phyloP scores from a whole-genome alignment of 331 rosid species.

The Quercus lobata region DNA sequence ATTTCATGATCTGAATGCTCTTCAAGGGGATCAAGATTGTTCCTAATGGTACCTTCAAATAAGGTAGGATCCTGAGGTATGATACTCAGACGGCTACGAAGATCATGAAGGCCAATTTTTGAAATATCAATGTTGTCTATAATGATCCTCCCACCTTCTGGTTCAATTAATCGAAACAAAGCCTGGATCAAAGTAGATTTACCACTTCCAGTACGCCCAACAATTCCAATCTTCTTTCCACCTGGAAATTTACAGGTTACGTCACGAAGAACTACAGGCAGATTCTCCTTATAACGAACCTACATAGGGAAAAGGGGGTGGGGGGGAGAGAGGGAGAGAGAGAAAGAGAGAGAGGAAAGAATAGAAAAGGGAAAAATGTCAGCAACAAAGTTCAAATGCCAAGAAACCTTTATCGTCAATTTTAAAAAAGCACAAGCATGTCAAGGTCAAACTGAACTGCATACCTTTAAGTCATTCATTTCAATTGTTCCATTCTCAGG shows the following conservation, averaged over 20 bases:
- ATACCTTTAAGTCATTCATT: slow-evolving; percentile 73
- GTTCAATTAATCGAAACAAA: slow-evolving; percentile 85
- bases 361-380: background rate
- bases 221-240: slow-evolving; percentile 88
- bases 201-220: slow-evolving; percentile 96
- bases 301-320: slow-evolving; percentile 15
- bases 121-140: slow-evolving; percentile 85
- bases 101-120: slow-evolving; percentile 85
- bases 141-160: slow-evolving; percentile 64
- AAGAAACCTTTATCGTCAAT: background rate
- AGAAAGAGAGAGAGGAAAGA: background rate
- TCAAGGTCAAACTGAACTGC: slow-evolving; percentile 7
- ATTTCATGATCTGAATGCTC: slow-evolving; percentile 81
- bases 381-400: background rate
- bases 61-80: slow-evolving; percentile 97
- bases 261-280: slow-evolving; percentile 90
- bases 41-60: slow-evolving; percentile 91
- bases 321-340: background rate
- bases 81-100: slow-evolving; percentile 82
- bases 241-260: slow-evolving; percentile 85
- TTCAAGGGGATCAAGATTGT: slow-evolving; percentile 86
- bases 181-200: slow-evolving; percentile 97
- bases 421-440: background rate
- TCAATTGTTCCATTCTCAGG: slow-evolving; percentile 81
- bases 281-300: slow-evolving; percentile 96